phyloP scores from a whole-genome alignment of 768 basidiomycete species.

The Phanerodontia chrysosporium region DNA sequence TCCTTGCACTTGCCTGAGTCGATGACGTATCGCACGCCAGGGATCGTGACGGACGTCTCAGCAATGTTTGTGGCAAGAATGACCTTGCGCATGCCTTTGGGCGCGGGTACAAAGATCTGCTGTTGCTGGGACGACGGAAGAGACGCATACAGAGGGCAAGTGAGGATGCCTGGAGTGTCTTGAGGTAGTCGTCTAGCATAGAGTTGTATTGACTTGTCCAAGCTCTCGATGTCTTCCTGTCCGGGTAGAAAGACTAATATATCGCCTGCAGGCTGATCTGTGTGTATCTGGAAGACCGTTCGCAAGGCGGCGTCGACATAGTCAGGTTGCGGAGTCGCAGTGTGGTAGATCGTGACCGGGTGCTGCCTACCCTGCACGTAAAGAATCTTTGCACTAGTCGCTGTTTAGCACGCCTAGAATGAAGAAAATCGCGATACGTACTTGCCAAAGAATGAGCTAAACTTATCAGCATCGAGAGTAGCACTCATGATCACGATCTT shows the following conservation, averaged over 20 bases:
- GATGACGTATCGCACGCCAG: slow-evolving; percentile 91
- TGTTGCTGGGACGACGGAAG: slow-evolving; percentile 75
- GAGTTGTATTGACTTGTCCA: slow-evolving; percentile 69
- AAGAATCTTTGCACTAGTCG: slow-evolving; percentile 72
- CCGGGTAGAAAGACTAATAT: slow-evolving; percentile 94
- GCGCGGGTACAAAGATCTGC: slow-evolving; percentile 68
- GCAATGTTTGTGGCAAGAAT: slow-evolving; percentile 98
- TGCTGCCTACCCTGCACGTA: slow-evolving; percentile 94
- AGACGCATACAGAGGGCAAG: slow-evolving; percentile 84
- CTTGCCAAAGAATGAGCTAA: slow-evolving; percentile 84
- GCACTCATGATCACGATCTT: slow-evolving; percentile 98
- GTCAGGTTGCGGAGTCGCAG: slow-evolving; percentile 68
- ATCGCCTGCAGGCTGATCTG: slow-evolving; percentile 75
- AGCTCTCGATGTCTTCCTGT: slow-evolving; percentile 93
- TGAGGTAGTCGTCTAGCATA: slow-evolving; percentile 68
- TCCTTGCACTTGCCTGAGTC: slow-evolving; percentile 97
- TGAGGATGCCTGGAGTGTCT: slow-evolving; percentile 54
- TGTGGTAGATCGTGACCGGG: slow-evolving; percentile 81
- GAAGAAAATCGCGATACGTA: slow-evolving; percentile 36
- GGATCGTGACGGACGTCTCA: slow-evolving; percentile 96
- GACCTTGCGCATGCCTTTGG: slow-evolving; percentile 75
- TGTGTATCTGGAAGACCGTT: slow-evolving; percentile 93
- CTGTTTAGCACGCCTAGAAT: neutral
- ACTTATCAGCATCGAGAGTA: slow-evolving; percentile 93
- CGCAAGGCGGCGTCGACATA: slow-evolving; percentile 87